Base-by-base conservation (phyloP, 805 yeast genomes). In the Pichia membranifaciens region DNA sequence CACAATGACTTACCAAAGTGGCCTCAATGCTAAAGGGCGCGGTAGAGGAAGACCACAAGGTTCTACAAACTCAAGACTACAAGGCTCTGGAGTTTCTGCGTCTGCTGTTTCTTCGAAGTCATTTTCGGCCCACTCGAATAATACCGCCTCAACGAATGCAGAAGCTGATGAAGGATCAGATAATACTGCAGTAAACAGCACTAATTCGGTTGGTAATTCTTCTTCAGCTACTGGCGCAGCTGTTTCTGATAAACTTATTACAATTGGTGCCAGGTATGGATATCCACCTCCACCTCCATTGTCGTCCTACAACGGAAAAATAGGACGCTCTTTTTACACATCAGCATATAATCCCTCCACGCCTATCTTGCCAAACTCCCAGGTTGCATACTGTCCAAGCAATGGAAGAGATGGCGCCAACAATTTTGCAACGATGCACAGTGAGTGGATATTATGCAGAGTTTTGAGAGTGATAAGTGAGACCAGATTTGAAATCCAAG, bases 381-480 rank as follows among this genome's bases (percentile, higher is more conserved):
- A 87, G 56, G 96, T 93, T 0, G 98, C 97, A 1, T 91, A 83
- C 68, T 82, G 83, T 60, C 75, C 89, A 21, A 75, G 75, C 50
- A 81, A 78, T 56, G 22, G 20, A 3, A 13, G 43, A 5, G 35
- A 17, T n/a, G n/a, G n/a, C 21, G 7, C 29, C 29, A 31, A 20
- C 33, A 17, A 13, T 6, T 73, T 84, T 35, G 44, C 40, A 22
- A 15, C 38, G 3, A 22, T 6, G 2, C 90, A 84, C 43, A 77
- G 78, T 13, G 98, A 91, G 61, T 93, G 99, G 99, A 88, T 93
- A 56, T 96, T 87, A 62, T 93, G 99, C 68, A 88, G 85, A 58
- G 95, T 93, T 15, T 76, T 82, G 23, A 81, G 78, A 54, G 80
- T 91, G 3, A 66, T 60, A 13, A 56, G 50, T 31, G 61, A 64